Conservation (phyloP, 2,329 filamentous ascomycete species). For the Fusarium nanum region DNA sequence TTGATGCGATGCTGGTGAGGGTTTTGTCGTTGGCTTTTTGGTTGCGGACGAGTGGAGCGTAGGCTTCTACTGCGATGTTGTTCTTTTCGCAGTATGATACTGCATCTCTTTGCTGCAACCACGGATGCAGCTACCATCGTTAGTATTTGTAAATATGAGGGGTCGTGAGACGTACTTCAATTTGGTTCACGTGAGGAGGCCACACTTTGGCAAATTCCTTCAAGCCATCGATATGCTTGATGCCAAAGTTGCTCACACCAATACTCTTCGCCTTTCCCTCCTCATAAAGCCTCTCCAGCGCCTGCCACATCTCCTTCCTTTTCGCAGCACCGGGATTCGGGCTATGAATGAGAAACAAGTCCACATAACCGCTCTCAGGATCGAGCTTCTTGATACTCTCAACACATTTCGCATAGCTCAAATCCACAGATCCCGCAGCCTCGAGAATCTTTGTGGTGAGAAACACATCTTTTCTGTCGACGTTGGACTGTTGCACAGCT, state of each 20-base stretch:
- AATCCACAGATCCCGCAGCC: conserved; percentile 61
- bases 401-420: conserved; percentile 68
- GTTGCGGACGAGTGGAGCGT: conserved; percentile 51
- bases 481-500: conserved; percentile 58
- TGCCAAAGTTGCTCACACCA: conserved; percentile 78
- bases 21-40: conserved; percentile 62
- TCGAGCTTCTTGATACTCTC: conserved; percentile 73
- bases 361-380: conserved; percentile 68
- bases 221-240: conserved; percentile 74
- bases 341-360: conserved; percentile 77
- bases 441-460: conserved; percentile 65
- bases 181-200: conserved; percentile 77
- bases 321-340: conserved; percentile 65
- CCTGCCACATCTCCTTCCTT: conserved; percentile 73
- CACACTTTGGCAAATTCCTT: conserved; percentile 70
- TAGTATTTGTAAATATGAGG: conserved; percentile 29
- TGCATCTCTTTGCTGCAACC: conserved; percentile 64
- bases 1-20: conserved; percentile 66
- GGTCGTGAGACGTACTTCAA: conserved; percentile 63
- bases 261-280: conserved; percentile 72
- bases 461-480: conserved; percentile 61
- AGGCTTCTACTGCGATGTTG: conserved; percentile 66
- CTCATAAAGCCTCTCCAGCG: conserved; percentile 69
- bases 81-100: conserved; percentile 75
- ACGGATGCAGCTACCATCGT: conserved; percentile 75